Evolutionary conservation across 2,329 filamentous ascomycete species (phyloP).

Genomic region (Escovopsis weberi): DNA sequence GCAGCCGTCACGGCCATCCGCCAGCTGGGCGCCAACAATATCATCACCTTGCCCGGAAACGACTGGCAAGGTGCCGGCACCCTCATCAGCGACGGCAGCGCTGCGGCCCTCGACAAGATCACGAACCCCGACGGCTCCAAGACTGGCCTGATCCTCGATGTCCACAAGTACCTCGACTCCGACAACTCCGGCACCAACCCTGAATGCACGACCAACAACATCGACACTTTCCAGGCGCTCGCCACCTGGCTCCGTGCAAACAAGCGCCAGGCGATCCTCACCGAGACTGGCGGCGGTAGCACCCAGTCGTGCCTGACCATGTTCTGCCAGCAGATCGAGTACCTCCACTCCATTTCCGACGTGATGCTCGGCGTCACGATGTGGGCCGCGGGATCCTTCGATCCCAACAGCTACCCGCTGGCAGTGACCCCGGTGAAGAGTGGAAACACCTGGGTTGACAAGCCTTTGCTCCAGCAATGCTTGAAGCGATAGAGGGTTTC

Average conservation of each 20-base stretch:
- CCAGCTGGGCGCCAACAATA: conserved; percentile 40
- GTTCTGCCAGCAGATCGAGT: conserved; percentile 2
- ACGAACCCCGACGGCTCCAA: conserved; percentile 40
- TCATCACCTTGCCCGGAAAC: conserved; percentile 44
- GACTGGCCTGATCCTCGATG: conserved; percentile 37
- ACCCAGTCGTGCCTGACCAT: conserved; percentile 1
- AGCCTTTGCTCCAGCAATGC: neutral
- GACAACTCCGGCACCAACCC: conserved; percentile 36
- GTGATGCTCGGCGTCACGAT: conserved; percentile 1
- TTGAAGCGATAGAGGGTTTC: neutral
- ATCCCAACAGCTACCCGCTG: conserved; percentile 1
- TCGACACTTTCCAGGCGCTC: conserved; percentile 28
- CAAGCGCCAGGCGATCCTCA: conserved; percentile 3
- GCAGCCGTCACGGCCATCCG: conserved; percentile 48
- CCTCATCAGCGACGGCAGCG: conserved; percentile 30
- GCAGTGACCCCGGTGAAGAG: conserved; percentile 1
- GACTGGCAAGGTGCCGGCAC: conserved; percentile 34
- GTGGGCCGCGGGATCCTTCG: conserved; percentile 2
- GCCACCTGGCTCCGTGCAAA: conserved; percentile 19
- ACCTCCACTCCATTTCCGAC: neutral
- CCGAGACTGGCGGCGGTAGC: conserved; percentile 2
- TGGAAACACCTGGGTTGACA: conserved; percentile 1
- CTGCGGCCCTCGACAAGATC: conserved; percentile 32
- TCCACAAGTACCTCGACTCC: conserved; percentile 43
- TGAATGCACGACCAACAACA: conserved; percentile 35